phyloP scores from a whole-genome alignment of 257 asterid species.

The Leonotis leonurus region DNA sequence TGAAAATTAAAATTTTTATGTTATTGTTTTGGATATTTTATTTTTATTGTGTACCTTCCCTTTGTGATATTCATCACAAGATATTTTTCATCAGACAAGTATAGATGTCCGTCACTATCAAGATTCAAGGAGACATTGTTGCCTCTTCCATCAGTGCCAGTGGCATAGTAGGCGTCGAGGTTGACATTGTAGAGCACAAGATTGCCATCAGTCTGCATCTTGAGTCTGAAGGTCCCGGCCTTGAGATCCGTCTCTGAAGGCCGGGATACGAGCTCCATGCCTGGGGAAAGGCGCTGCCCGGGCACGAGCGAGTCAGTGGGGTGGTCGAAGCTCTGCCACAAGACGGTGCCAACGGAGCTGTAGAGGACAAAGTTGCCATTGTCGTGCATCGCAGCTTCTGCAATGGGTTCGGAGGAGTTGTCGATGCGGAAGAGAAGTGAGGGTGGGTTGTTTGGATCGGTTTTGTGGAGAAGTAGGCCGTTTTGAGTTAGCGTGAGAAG shows the following conservation, averaged over 20 bases:
- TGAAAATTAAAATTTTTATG: too few relatives aligned
- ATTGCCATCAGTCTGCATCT: conserved; percentile 44
- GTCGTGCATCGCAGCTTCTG: conserved; percentile 39
- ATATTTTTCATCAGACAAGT: conserved; percentile 26
- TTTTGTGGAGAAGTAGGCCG: conserved; percentile 24
- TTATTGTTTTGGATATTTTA: too few relatives aligned
- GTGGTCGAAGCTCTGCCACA: conserved; percentile 51
- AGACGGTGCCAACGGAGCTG: background rate
- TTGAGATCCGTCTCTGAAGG: conserved; percentile 27
- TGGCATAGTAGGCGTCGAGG: conserved; percentile 23
- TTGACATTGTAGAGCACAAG: conserved; percentile 40
- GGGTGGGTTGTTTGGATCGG: background rate
- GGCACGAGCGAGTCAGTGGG: conserved; percentile 46
- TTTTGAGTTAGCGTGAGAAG: conserved; percentile 17
- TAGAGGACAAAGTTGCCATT: conserved; percentile 53
- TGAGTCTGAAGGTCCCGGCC: conserved; percentile 27
- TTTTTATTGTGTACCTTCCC: conserved; percentile 11
- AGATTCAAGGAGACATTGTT: conserved; percentile 28
- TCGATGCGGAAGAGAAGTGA: conserved; percentile 1
- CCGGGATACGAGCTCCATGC: conserved; percentile 24
- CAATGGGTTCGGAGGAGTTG: background rate
- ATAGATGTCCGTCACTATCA: conserved; percentile 31
- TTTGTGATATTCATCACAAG: conserved; percentile 12
- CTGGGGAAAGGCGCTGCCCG: conserved; percentile 23
- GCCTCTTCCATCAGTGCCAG: background rate